Evolutionary conservation across 441 rosid genomes (phyloP).

Genomic region (Rhodomyrtus psidioides): DNA sequence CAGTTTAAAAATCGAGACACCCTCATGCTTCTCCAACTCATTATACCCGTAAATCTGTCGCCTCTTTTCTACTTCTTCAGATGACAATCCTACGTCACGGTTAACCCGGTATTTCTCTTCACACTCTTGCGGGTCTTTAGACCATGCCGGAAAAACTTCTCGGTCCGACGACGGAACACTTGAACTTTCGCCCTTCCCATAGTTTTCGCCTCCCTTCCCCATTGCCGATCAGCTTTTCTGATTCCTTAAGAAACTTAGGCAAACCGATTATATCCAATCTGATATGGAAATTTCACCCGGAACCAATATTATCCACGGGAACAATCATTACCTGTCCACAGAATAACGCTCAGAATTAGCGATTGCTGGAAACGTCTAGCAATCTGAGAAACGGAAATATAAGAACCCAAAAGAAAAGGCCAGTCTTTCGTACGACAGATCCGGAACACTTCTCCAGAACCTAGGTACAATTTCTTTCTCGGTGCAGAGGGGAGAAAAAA

Average conservation of each 20-base stretch:
- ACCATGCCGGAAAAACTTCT: conserved; percentile 63
- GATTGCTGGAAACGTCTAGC: neutral
- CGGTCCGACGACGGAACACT: neutral
- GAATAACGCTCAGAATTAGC: neutral
- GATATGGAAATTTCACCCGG: neutral
- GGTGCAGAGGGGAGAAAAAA: neutral
- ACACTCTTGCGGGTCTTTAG: conserved; percentile 49
- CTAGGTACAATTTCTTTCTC: neutral
- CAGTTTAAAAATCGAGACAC: conserved; percentile 46
- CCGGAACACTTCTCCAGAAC: neutral
- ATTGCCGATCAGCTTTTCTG: conserved; percentile 8
- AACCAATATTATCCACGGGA: neutral
- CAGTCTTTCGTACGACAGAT: neutral
- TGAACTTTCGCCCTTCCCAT: conserved; percentile 18
- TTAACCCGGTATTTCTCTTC: conserved; percentile 40
- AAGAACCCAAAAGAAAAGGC: neutral
- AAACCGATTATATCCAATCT: neutral
- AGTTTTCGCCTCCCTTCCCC: conserved; percentile 72
- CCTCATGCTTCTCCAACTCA: conserved; percentile 78
- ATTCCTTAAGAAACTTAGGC: neutral
- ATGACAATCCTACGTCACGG: conserved; percentile 32
- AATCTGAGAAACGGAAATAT: neutral
- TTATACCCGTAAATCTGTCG: conserved; percentile 55
- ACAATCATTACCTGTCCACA: neutral
- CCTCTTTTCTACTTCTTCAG: conserved; percentile 44